Base-by-base conservation (phyloP, 805 yeast genomes). In the Candida cerambycidarum region DNA sequence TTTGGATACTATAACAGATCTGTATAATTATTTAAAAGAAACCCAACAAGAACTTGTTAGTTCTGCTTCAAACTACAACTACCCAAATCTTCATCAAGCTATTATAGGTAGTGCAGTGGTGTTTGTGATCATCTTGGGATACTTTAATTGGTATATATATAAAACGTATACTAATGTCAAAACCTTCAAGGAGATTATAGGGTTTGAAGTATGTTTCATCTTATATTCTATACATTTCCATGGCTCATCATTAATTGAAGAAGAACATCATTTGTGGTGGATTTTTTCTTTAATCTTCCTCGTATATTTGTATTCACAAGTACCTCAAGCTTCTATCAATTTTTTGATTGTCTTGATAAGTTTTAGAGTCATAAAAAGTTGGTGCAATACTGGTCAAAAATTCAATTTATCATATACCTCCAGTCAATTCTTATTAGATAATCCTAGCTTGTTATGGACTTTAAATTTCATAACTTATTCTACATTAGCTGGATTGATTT, bases 251-350 rank as follows among this genome's bases (percentile, higher is more conserved):
- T 71, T 90, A 44, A 85, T 93, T 13, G 99, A 93, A 56, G 99
- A 93, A 60, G 99, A 93, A 57, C 95, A 93, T 57, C 97, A 90
- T 57, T 61, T 90, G 13, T 93, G 99, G 99, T 93, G 95, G 87
- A 85, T 59, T 23, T 53, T 64, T 13, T 51, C 63, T 3, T 40
- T 59, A 1, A 36, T 55, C 11, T 46, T 46, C 25, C 42, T 59
- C 13, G 40, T 44, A 34, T 29, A 28, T 38, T 12, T 44, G 32
- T 38, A 41, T 38, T 38, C 42, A 38, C 31, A 36, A 1, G 34
- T 31, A 4, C 18, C 32, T 10, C 38, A 34, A 8, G 38, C 40
- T 9, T 4, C 38, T 29, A 15, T 41, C 45, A 45, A 17, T 45
- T 18, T 23, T 48, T 15, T 33, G 65, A 16, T 21, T 3, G 17